These are phyloP conservation scores for Nemania abortiva DNA, from an alignment of 2,329 filamentous ascomycete genomes.

Conservation along the genomic window DNA sequence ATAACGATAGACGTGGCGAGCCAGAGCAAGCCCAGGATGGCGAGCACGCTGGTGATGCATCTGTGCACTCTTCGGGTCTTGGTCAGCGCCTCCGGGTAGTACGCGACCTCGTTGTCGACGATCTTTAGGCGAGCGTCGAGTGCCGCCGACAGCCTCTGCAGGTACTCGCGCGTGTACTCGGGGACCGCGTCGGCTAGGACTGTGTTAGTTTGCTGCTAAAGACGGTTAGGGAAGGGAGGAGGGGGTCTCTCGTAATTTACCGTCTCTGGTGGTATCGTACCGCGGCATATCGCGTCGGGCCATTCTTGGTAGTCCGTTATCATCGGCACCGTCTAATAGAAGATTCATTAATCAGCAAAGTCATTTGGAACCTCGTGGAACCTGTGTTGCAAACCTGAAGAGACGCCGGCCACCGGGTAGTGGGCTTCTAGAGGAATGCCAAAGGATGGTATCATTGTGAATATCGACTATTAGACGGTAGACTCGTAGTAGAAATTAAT, in stretches of 20 bases:
- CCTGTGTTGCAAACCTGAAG: constrained; percentile 14
- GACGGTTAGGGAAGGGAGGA: not conserved
- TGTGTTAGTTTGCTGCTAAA: not conserved
- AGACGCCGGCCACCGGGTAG: not conserved
- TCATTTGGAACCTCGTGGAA: not conserved
- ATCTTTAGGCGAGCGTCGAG: constrained; percentile 14
- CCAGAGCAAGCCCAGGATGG: constrained; percentile 18
- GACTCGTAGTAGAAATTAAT: not conserved
- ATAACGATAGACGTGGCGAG: constrained; percentile 16
- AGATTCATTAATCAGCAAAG: not conserved
- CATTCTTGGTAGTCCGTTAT: not conserved
- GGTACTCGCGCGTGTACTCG: constrained; percentile 34
- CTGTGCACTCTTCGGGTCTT: constrained; percentile 1
- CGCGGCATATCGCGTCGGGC: not conserved
- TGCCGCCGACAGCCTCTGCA: constrained; percentile 13
- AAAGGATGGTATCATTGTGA: not conserved
- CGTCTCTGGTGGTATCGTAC: constrained; percentile 24
- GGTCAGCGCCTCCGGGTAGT: not conserved
- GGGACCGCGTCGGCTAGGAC: constrained; percentile 23
- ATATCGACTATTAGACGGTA: not conserved
- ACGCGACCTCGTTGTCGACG: constrained; percentile 8
- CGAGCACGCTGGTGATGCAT: not conserved
- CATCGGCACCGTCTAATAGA: constrained; percentile 19
- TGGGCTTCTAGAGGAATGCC: not conserved
- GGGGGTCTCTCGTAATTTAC: not conserved